These are phyloP conservation scores for Amphichorda felina DNA, from an alignment of 2,329 filamentous ascomycete genomes.

Conservation along the genomic window DNA sequence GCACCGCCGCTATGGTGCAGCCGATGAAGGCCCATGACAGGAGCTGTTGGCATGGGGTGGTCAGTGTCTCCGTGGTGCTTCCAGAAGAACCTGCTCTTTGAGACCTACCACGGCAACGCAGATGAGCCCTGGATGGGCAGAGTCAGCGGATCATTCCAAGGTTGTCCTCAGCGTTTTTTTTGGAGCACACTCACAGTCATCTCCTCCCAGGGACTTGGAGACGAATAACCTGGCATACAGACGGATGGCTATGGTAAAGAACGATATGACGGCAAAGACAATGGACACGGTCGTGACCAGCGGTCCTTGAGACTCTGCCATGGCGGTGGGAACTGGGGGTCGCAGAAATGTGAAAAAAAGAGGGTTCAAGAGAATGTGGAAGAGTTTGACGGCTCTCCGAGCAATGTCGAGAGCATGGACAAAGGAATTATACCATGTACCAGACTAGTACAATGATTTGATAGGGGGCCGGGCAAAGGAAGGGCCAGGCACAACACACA, in stretches of 20 bases:
- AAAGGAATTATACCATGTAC: too few relatives aligned
- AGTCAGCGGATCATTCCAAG: neutral
- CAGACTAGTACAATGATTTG: too few relatives aligned
- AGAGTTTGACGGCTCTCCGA: too few relatives aligned
- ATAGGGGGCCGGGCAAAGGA: too few relatives aligned
- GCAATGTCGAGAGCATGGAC: too few relatives aligned
- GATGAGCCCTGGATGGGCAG: slow-evolving; percentile 6
- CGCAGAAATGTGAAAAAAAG: too few relatives aligned
- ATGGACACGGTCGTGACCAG: slow-evolving; percentile 19
- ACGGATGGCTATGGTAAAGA: slow-evolving; percentile 21
- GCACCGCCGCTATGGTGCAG: slow-evolving; percentile 14
- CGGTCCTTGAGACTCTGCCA: slow-evolving; percentile 18
- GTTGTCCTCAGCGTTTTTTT: neutral
- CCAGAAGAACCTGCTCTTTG: neutral
- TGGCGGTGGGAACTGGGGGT: too few relatives aligned
- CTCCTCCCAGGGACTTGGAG: slow-evolving; percentile 15
- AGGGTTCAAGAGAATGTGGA: too few relatives aligned
- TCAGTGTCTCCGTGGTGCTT: neutral
- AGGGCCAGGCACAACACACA: too few relatives aligned
- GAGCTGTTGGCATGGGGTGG: slow-evolving; percentile 14
- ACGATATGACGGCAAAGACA: slow-evolving; percentile 22
- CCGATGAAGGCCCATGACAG: slow-evolving; percentile 16
- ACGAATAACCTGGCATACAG: slow-evolving; percentile 24
- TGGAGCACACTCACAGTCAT: slow-evolving; percentile 13
- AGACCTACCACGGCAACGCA: slow-evolving; percentile 6